Base-by-base conservation (phyloP, 1,284 basidiomycete species). In the Athelia sp. region DNA sequence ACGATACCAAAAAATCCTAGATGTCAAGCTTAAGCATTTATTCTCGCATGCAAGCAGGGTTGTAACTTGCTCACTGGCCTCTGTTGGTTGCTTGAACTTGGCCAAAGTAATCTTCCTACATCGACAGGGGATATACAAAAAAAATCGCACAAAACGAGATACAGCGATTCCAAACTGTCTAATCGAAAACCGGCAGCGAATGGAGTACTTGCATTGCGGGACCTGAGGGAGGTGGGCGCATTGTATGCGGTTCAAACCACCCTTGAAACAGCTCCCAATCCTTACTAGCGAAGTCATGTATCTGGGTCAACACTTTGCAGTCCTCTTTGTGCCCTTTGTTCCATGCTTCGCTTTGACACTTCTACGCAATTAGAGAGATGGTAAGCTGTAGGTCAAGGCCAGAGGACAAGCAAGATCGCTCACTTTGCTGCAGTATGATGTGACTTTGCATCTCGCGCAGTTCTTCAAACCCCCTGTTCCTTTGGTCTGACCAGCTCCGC, bases 201-300 rank as follows among this genome's bases (percentile, higher is more conserved):
- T 13, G 4, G 4, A 29, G 13, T 6, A 29, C 13, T 6, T 29
- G 26, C 26, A 29, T 29, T 4, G 6, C 26, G 13, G 26, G 26
- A 4, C 26, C 26, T 13, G 26, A 29, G 13, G 26, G 26, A 29
- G 26, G 26, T 29, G 26, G 26, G 6, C 26, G 4, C 26, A 29
- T 29, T 4, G 13, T 13, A 29, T 29, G 26, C 26, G 26, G 26
- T 13, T 29, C 26, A 13, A 29, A 40, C 36, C 36, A 40, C 19
- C 36, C 36, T 40, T 40, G n/a, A n/a, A 40, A 40, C 6, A n/a
- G 15, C n/a, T 40, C 36, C 36, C 36, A 40, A 40, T 40, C 36
- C 19, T 40, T 40, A n/a, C 19, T 21, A 4, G 36, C 19, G 36
- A 40, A 40, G 9, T 4, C 15, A 9, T 40, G 15, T 21, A 40